These are phyloP conservation scores for Agaricus subrufescens DNA, from an alignment of 768 basidiomycete species.

Conservation along the genomic window DNA sequence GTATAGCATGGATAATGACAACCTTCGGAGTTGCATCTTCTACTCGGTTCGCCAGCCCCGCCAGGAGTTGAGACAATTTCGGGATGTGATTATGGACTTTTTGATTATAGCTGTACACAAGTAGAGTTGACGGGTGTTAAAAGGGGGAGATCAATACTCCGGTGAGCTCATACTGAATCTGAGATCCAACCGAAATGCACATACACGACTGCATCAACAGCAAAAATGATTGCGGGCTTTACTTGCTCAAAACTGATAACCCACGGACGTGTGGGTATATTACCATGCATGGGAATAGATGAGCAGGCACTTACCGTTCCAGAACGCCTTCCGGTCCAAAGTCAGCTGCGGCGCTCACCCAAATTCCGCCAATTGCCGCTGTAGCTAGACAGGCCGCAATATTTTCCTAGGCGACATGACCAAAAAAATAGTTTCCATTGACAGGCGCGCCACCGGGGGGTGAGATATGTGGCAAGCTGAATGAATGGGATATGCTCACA, in stretches of 20 bases:
- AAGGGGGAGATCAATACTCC: neutral
- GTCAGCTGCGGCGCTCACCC: slow-evolving; percentile 79
- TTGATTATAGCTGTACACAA: slow-evolving; percentile 55
- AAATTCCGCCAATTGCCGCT: slow-evolving; percentile 72
- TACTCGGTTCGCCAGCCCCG: slow-evolving; percentile 39
- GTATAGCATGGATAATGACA: slow-evolving; percentile 50
- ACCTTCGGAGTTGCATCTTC: slow-evolving; percentile 36
- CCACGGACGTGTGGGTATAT: neutral
- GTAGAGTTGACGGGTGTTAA: neutral
- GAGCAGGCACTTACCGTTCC: slow-evolving; percentile 47
- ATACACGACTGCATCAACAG: slow-evolving; percentile 68
- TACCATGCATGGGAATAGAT: slow-evolving; percentile 2
- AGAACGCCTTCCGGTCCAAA: slow-evolving; percentile 77
- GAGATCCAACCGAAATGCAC: slow-evolving; percentile 18
- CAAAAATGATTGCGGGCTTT: slow-evolving; percentile 65
- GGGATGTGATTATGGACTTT: slow-evolving; percentile 64
- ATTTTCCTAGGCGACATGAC: slow-evolving; percentile 47
- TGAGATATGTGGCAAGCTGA: slow-evolving; percentile 8
- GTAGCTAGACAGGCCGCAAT: slow-evolving; percentile 64
- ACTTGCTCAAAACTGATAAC: slow-evolving; percentile 68
- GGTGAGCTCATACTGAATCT: slow-evolving; percentile 5
- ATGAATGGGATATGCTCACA: slow-evolving; percentile 33
- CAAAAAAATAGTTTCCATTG: neutral
- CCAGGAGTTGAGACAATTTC: slow-evolving; percentile 55
- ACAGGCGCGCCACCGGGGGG: slow-evolving; percentile 4